phyloP scores from a whole-genome alignment of 805 yeast genomes.

The Cyberlindnera maritima region DNA sequence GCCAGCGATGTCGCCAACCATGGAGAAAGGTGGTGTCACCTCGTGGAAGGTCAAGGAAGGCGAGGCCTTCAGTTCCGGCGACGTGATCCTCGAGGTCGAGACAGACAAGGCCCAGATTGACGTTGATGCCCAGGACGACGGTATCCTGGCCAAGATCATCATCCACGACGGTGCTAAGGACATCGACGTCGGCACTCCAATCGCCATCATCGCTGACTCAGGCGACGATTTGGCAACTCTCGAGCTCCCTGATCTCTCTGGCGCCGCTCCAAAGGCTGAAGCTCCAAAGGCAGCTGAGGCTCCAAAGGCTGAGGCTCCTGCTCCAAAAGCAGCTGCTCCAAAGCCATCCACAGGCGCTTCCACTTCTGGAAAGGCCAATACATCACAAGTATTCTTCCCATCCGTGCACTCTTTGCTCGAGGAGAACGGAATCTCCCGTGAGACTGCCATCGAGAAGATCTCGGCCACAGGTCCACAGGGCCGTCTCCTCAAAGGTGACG shows the following conservation, averaged over 20 bases:
- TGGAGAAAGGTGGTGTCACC: conserved; percentile 93
- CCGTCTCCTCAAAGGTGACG: conserved; percentile 86
- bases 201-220: conserved; percentile 85
- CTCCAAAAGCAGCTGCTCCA: conserved; percentile 5
- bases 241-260: conserved; percentile 47
- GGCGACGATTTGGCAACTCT: conserved; percentile 75
- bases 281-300: neutral
- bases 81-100: conserved; percentile 76
- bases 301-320: conserved; percentile 9
- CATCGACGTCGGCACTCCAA: conserved; percentile 82
- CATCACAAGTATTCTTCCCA: conserved; percentile 68
- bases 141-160: conserved; percentile 75
- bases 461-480: conserved; percentile 89
- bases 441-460: conserved; percentile 70
- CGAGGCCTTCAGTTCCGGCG: conserved; percentile 77
- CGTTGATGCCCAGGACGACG: conserved; percentile 91
- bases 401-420: conserved; percentile 70
- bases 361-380: conserved; percentile 47
- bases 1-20: conserved; percentile 99
- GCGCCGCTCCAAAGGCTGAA: conserved; percentile 15
- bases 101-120: conserved; percentile 83
- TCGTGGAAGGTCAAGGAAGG: conserved; percentile 85
- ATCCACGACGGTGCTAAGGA: conserved; percentile 71
- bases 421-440: conserved; percentile 57
- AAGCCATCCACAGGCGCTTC: neutral